phyloP scores from a whole-genome alignment of 148 eudicot species.

The Polygonum aviculare region DNA sequence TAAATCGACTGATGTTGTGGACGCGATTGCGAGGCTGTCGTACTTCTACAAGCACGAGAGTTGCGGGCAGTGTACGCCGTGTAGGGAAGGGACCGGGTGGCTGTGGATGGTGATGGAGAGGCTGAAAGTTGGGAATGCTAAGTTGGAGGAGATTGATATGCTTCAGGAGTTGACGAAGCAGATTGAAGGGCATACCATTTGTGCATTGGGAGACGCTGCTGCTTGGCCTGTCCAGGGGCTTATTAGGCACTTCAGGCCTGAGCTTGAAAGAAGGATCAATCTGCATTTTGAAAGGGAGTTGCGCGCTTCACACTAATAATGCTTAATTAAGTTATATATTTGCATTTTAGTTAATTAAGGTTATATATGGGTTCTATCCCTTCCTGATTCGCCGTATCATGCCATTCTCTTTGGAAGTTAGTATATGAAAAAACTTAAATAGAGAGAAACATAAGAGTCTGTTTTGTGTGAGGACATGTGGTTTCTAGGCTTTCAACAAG shows the following conservation, averaged over 20 bases:
- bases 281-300: slow-evolving; percentile 77
- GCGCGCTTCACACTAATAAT: slow-evolving; percentile 37
- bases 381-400: not conserved
- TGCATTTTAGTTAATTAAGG: slow-evolving; percentile 27
- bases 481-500: not conserved
- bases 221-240: slow-evolving; percentile 99
- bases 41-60: slow-evolving; percentile 94
- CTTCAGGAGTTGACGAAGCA: slow-evolving; percentile 95
- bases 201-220: slow-evolving; percentile 96
- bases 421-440: not conserved
- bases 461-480: not conserved
- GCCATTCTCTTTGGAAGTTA: not conserved
- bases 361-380: slow-evolving; percentile 8
- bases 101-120: slow-evolving; percentile 85
- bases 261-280: slow-evolving; percentile 80
- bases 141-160: slow-evolving; percentile 92
- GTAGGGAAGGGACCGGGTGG: slow-evolving; percentile 85
- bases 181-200: slow-evolving; percentile 93
- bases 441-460: too few species aligned
- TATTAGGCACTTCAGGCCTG: slow-evolving; percentile 89
- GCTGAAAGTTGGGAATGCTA: slow-evolving; percentile 83
- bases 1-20: slow-evolving; percentile 86
- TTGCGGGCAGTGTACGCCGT: slow-evolving; percentile 92
- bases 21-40: slow-evolving; percentile 85
- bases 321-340: slow-evolving; percentile 27